Conservation (phyloP, 2,329 filamentous ascomycete genomes). For the Botrytis hyacinthi region DNA sequence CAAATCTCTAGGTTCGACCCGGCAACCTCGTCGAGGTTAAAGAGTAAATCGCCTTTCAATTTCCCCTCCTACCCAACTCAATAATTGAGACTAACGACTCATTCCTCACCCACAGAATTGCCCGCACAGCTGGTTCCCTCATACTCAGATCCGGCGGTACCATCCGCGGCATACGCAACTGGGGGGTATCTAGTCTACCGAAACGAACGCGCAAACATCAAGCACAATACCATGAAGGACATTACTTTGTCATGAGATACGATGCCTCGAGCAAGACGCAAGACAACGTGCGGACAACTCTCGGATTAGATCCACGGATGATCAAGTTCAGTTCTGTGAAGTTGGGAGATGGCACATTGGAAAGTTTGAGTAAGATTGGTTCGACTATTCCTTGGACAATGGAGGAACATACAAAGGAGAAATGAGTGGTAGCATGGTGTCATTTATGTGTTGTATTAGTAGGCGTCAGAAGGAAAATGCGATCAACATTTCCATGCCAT, state of each 20-base stretch:
- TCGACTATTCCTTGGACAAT: constrained; percentile 35
- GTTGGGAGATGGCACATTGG: constrained; percentile 65
- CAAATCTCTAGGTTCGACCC: constrained; percentile 71
- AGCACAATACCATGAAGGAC: constrained; percentile 76
- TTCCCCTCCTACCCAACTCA: constrained; percentile 15
- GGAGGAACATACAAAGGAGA: constrained; percentile 26
- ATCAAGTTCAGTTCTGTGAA: constrained; percentile 85
- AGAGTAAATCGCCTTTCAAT: constrained; percentile 63
- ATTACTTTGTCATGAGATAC: constrained; percentile 98
- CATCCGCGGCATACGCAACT: constrained; percentile 89
- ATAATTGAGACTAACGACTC: constrained; percentile 12
- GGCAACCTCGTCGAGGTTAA: constrained; percentile 88
- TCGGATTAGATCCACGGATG: constrained; percentile 85
- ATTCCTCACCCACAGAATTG: constrained; percentile 61
- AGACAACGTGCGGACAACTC: constrained; percentile 68
- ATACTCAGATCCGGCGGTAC: constrained; percentile 84
- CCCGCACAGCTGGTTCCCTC: constrained; percentile 76
- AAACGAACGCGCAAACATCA: constrained; percentile 77
- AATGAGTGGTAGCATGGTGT: constrained; percentile 2
- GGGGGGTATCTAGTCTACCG: constrained; percentile 88
- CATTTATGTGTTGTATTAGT: constrained; percentile 21
- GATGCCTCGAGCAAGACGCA: constrained; percentile 75
- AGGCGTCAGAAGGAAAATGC: constrained; percentile 23
- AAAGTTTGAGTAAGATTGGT: constrained; percentile 43
- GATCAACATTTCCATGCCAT: constrained; percentile 10